phyloP scores from a whole-genome alignment of 768 basidiomycete genomes.

The Psilocybe cyanescens region DNA sequence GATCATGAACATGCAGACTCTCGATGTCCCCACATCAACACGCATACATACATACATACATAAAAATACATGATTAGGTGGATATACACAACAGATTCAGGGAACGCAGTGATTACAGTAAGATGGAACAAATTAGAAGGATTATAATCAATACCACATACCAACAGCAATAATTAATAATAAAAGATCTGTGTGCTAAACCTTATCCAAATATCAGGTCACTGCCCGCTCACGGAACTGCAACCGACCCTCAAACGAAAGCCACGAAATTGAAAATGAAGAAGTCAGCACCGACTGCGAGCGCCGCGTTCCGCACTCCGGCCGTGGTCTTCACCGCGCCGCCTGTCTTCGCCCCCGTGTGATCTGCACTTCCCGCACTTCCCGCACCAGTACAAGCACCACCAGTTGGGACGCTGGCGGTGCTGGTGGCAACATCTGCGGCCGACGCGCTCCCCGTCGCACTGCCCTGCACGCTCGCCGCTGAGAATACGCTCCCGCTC shows the following conservation, averaged over 20 bases:
- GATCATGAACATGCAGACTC: slow-evolving; percentile 14
- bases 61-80: no score
- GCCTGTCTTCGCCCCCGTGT: not conserved
- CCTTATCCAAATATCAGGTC: no score
- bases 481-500: slow-evolving; percentile 3
- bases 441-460: slow-evolving; percentile 1
- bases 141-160: no score
- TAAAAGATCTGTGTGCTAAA: no score
- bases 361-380: not conserved
- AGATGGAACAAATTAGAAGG: no score
- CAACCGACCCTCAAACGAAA: no score
- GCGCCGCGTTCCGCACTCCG: not conserved
- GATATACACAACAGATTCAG: no score
- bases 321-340: not conserved
- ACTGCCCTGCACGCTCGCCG: not conserved
- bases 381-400: not conserved
- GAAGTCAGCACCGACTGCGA: not conserved
- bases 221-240: no score
- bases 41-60: no score
- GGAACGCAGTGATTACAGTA: no score
- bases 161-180: no score
- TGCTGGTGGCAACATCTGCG: not conserved
- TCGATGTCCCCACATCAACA: not conserved
- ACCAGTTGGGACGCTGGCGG: not conserved
- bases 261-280: not conserved